Evolutionary conservation across 345 rosid genomes (phyloP).

Genomic region (Mallotus nudiflorus): DNA sequence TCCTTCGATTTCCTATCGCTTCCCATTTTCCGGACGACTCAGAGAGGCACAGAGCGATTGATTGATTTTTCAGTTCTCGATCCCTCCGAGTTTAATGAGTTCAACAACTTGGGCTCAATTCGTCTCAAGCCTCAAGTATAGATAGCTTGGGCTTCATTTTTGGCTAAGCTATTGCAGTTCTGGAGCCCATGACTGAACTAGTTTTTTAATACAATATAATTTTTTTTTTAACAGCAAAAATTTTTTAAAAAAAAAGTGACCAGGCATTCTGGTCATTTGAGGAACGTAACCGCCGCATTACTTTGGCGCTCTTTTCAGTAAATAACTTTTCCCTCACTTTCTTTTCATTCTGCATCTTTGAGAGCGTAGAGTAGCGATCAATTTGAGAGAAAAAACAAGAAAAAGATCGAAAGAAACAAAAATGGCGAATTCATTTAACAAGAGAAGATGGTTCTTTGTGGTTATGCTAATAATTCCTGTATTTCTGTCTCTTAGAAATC

Average conservation of each 20-base stretch:
- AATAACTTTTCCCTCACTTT: neutral
- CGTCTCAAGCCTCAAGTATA: no score
- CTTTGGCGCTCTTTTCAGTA: constrained; percentile 13
- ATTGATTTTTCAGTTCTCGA: constrained; percentile 26
- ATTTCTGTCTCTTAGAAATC: constrained; percentile 17
- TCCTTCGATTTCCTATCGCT: constrained; percentile 56
- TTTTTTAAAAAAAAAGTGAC: no score
- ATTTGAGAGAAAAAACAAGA: no score
- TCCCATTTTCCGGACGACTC: constrained; percentile 42
- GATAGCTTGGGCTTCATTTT: no score
- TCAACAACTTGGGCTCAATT: no score
- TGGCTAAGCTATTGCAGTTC: no score
- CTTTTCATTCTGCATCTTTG: neutral
- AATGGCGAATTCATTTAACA: neutral
- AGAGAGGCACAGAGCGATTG: no score
- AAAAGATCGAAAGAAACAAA: neutral
- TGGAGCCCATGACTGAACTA: no score
- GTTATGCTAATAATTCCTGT: constrained; percentile 17
- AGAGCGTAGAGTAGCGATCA: no score
- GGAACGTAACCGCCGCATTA: neutral
- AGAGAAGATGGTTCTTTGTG: neutral
- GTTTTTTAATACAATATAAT: no score
- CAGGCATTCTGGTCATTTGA: no score
- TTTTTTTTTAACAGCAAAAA: no score
- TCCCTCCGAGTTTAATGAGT: neutral